Evolutionary conservation across 2,329 filamentous ascomycete species (phyloP), one percentile per base, ranked within the genome.

Genomic region (Colletotrichum gloeosporioides): DNA sequence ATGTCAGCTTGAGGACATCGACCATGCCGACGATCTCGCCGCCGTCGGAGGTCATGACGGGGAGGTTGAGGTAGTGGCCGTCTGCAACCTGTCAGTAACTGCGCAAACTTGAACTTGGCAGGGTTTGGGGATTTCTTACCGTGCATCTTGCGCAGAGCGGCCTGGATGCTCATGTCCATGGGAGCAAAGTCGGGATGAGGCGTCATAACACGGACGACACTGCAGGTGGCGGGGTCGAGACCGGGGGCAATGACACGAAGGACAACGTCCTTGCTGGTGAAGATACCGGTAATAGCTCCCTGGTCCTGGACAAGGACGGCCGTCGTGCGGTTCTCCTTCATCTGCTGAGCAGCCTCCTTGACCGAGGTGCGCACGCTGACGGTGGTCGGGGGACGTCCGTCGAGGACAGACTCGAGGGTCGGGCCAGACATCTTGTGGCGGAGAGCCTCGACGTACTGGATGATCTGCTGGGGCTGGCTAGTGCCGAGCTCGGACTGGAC

Each of bases 11-110:
- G 78, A 99, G 92, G 75, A 99, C 97, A 85, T 99, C 97, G 31
- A 99, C 97, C 97, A 99, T 99, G 82, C 97, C 97, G 75, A 99
- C 97, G 82, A 99, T 99, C 86, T 99, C 97, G 78, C 96, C 97
- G 77, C 92, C 91, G 79, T 98, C 96, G 85, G 62, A 36, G 4
- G 98, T 98, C 97, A 99, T 99, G 78, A 99, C 97, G 10, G 97
- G 97, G 61, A 99, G 89, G 85, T 99, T 99, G 71, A 99, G 92
- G 85, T 99, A 99, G 86, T 99, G 97, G 16, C 97, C 97, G 88
- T 99, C 96, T 98, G 79, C 55, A 63, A 78, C 74, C 80, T n/a
- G 63, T 79, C 67, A 80, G 78, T 77, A 65, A 71, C 25, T 53
- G 29, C 59, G 59, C 55, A 4, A 53, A 53, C n/a, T 4, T 1